phyloP scores from a whole-genome alignment of 2,329 filamentous ascomycete species.

The Fusarium sp. region DNA sequence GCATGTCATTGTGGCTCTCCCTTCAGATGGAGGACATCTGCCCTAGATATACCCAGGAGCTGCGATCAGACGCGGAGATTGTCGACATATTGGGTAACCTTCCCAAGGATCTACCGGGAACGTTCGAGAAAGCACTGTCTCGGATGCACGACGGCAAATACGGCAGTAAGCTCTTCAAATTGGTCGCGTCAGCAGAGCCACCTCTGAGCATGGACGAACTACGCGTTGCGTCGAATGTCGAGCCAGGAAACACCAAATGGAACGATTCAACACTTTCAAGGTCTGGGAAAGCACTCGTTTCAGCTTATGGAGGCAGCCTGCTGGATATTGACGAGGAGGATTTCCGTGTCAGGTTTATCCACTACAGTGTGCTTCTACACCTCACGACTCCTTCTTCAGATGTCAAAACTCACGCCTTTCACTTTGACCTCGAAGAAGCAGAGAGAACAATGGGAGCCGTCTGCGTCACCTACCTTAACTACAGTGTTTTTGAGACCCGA shows the following conservation, averaged over 20 bases:
- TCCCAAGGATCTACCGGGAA: not conserved
- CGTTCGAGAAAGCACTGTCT: not conserved
- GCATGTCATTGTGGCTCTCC: not conserved
- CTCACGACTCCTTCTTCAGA: not conserved
- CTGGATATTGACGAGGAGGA: not conserved
- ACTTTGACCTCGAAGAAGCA: not conserved
- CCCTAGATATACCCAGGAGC: not conserved
- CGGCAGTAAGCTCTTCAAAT: not conserved
- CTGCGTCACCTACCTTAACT: not conserved
- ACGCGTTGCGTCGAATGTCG: not conserved
- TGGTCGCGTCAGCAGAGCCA: not conserved
- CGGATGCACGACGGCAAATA: not conserved
- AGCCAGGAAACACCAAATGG: not conserved
- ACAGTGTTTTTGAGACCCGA: not conserved
- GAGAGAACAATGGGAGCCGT: not conserved
- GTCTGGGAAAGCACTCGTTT: fast-evolving
- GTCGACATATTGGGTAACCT: not conserved
- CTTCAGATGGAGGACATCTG: not conserved
- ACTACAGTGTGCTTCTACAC: not conserved
- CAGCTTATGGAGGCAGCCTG: not conserved
- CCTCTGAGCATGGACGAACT: not conserved
- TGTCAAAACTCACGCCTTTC: not conserved
- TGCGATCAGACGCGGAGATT: not conserved
- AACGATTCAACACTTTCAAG: not conserved
- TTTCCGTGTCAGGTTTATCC: not conserved